Conservation (phyloP, 176 grass and related monocot species). For the Eragrostis nindensis region DNA sequence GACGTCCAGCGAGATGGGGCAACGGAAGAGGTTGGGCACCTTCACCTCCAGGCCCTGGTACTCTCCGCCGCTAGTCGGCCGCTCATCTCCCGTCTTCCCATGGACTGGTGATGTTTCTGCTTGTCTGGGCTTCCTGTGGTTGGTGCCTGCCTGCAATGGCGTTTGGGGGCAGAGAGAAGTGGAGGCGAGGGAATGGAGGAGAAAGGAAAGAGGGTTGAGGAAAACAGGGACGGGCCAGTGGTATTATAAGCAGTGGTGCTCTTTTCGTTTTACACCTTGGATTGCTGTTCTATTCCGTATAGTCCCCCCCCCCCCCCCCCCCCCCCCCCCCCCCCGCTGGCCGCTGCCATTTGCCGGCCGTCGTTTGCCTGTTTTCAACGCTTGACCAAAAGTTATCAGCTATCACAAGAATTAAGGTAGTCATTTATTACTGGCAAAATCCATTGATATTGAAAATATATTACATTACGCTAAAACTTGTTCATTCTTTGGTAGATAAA, state of each 20-base stretch:
- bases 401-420: neutral
- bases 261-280: neutral
- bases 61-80: slow-evolving; percentile 34
- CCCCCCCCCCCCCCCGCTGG: too few species aligned
- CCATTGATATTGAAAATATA: neutral
- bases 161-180: slow-evolving; percentile 24
- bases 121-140: neutral
- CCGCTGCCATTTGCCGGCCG: too few species aligned
- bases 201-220: slow-evolving; percentile 26
- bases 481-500: neutral
- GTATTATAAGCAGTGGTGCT: slow-evolving; percentile 32
- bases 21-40: slow-evolving; percentile 68
- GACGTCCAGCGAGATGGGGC: slow-evolving; percentile 87
- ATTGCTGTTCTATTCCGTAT: neutral
- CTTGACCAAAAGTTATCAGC: neutral
- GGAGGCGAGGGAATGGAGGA: slow-evolving; percentile 29
- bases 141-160: slow-evolving; percentile 8
- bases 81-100: slow-evolving; percentile 48
- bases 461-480: too few species aligned
- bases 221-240: slow-evolving; percentile 10
- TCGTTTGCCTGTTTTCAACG: neutral
- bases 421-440: neutral
- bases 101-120: slow-evolving; percentile 2
- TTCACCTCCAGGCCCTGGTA: slow-evolving; percentile 65
- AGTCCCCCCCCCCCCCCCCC: too few species aligned